Percentiles rank a stretch among this genome's conserved stretches.
phyloP scores from a whole-genome alignment of 2,329 filamentous ascomycete species.

The Talaromyces sp. region DNA sequence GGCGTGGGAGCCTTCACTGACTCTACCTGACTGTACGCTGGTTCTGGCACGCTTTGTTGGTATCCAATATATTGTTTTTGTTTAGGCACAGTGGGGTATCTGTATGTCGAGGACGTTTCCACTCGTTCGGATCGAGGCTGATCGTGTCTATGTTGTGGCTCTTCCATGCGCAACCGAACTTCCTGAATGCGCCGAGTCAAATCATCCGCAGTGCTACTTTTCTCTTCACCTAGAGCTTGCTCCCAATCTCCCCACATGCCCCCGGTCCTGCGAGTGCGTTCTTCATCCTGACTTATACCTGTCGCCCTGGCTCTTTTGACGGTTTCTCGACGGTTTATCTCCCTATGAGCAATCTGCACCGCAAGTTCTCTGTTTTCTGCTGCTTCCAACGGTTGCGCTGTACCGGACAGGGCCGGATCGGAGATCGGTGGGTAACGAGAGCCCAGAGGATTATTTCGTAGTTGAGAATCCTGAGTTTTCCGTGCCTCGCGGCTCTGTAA shows the following conservation, averaged over 20 bases:
- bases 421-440: constrained; percentile 21
- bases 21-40: constrained; percentile 19
- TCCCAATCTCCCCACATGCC: constrained; percentile 56
- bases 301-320: constrained; percentile 57
- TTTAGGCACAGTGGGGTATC: constrained; percentile 44
- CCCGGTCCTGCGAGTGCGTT: constrained; percentile 53
- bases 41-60: constrained; percentile 22
- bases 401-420: constrained; percentile 61
- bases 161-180: constrained; percentile 43
- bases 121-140: constrained; percentile 17
- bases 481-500: constrained; percentile 45
- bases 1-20: constrained; percentile 32
- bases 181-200: constrained; percentile 53
- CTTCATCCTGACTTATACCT: constrained; percentile 56
- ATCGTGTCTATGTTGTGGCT: constrained; percentile 17
- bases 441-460: constrained; percentile 13
- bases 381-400: constrained; percentile 63
- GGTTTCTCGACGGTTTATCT: constrained; percentile 66
- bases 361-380: constrained; percentile 71
- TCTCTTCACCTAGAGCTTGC: constrained; percentile 38
- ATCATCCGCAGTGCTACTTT: constrained; percentile 39
- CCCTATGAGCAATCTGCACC: constrained; percentile 69
- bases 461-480: constrained; percentile 27
- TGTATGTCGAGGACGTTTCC: constrained; percentile 31
- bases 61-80: constrained; percentile 29